Conservation (phyloP, 2,329 filamentous ascomycete genomes). For the Claviceps citrina region DNA sequence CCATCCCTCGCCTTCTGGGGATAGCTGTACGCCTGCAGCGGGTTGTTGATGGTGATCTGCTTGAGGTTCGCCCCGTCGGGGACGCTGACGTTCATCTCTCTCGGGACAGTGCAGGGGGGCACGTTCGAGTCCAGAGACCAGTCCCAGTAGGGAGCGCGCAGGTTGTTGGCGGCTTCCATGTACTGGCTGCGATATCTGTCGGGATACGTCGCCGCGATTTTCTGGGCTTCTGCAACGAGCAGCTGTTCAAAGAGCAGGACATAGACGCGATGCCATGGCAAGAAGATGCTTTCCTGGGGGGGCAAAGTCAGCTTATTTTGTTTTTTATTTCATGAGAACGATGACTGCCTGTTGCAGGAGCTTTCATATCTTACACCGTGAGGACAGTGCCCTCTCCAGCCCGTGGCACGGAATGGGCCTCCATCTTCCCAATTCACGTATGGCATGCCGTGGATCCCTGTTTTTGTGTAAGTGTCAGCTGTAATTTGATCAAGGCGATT, state of each 20-base stretch:
- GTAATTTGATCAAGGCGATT: too few species aligned
- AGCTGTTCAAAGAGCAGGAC: slow-evolving; percentile 41
- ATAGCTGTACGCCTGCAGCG: slow-evolving; percentile 36
- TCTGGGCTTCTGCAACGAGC: slow-evolving; percentile 30
- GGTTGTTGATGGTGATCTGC: slow-evolving; percentile 29
- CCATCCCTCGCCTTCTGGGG: slow-evolving; percentile 23
- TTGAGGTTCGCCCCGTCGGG: slow-evolving; percentile 20
- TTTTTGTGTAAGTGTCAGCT: too few species aligned
- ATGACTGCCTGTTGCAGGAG: too few species aligned
- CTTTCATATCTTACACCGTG: slow-evolving; percentile 34
- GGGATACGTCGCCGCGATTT: slow-evolving; percentile 30
- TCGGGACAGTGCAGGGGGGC: slow-evolving; percentile 23
- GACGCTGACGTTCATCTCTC: slow-evolving; percentile 24
- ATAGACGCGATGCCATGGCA: slow-evolving; percentile 42
- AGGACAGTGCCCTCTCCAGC: slow-evolving; percentile 29
- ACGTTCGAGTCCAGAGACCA: slow-evolving; percentile 31
- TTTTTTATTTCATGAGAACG: too few species aligned
- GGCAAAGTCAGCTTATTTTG: too few species aligned
- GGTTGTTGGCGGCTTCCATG: slow-evolving; percentile 26
- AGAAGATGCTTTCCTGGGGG: slow-evolving; percentile 31
- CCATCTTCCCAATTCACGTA: slow-evolving; percentile 27
- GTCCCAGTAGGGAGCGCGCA: slow-evolving; percentile 40
- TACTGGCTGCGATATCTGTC: slow-evolving; percentile 21
- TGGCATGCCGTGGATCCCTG: slow-evolving; percentile 28
- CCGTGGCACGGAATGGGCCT: slow-evolving; percentile 15